Evolutionary conservation across 805 yeast species (phyloP).

Genomic region (Kodamaea lidongshanica): DNA sequence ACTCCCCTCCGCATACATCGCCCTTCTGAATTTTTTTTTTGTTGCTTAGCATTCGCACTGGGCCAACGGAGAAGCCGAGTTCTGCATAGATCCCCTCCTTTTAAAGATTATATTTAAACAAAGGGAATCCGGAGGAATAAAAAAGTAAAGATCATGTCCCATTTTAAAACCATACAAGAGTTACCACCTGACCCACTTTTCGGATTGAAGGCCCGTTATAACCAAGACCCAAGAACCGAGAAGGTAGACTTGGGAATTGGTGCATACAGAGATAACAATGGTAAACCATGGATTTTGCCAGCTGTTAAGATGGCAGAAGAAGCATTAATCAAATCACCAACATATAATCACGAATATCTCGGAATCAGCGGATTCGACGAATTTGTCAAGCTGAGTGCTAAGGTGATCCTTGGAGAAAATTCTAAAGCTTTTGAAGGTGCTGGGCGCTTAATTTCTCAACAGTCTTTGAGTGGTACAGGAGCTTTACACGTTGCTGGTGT

Average conservation of each 20-base stretch:
- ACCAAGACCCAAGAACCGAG: constrained; percentile 48
- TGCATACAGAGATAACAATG: constrained; percentile 63
- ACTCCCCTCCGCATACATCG: too few species aligned
- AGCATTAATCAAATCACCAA: constrained; percentile 50
- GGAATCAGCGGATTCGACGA: constrained; percentile 72
- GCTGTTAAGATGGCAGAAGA: constrained; percentile 66
- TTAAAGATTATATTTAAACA: too few species aligned
- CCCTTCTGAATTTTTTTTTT: too few species aligned
- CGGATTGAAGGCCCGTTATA: constrained; percentile 65
- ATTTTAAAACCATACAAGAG: constrained; percentile 47
- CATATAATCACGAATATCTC: constrained; percentile 80
- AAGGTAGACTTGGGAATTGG: constrained; percentile 89
- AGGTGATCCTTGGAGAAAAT: constrained; percentile 61
- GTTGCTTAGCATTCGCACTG: too few species aligned
- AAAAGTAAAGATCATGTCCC: constrained; percentile 36
- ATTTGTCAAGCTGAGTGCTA: constrained; percentile 65
- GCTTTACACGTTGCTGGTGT: constrained; percentile 86
- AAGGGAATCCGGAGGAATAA: too few species aligned
- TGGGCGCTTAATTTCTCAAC: constrained; percentile 53
- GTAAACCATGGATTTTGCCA: constrained; percentile 68
- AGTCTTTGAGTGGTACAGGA: constrained; percentile 82
- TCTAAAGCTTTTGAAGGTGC: constrained; percentile 45
- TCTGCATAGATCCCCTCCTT: too few species aligned
- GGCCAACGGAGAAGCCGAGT: too few species aligned
- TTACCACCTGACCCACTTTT: constrained; percentile 86